Percentiles rank a stretch among this genome's conserved stretches.
Evolutionary conservation across 441 rosid species (phyloP).

Genomic region (Iberis amara): DNA sequence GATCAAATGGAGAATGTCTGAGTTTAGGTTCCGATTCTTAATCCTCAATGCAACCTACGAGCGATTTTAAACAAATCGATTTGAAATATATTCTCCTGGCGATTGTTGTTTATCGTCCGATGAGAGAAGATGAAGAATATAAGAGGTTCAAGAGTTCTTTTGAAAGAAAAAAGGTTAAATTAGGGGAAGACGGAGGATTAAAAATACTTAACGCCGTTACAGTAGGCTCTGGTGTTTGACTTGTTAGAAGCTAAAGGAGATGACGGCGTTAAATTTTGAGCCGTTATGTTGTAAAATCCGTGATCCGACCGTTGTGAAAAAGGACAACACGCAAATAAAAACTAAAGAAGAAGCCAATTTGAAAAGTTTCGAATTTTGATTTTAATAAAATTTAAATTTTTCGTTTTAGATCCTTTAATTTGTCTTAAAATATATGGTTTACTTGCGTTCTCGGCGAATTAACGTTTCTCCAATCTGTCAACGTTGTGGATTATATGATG

Average conservation of each 20-base stretch:
- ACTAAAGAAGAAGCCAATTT: slow-evolving; percentile 19
- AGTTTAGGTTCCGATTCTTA: slow-evolving; percentile 20
- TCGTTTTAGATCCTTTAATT: no score
- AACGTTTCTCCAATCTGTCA: no score
- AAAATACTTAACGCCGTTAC: slow-evolving; percentile 29
- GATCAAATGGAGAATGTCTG: slow-evolving; percentile 14
- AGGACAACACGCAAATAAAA: slow-evolving; percentile 19
- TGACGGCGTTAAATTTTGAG: slow-evolving; percentile 24
- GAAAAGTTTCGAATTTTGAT: slow-evolving; percentile 26
- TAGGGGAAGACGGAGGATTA: background rate
- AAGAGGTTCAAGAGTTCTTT: background rate
- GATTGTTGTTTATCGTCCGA: slow-evolving; percentile 7
- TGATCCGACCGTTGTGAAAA: slow-evolving; percentile 38
- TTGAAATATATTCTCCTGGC: slow-evolving; percentile 7
- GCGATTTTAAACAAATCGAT: slow-evolving; percentile 11
- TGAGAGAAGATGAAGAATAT: slow-evolving; percentile 12
- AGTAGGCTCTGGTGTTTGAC: slow-evolving; percentile 33
- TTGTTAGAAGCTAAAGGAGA: slow-evolving; percentile 9
- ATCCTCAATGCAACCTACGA: slow-evolving; percentile 5
- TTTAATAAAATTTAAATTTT: background rate
- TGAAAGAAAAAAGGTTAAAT: slow-evolving; percentile 7
- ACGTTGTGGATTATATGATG: no score
- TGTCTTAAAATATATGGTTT: no score
- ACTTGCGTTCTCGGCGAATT: no score
- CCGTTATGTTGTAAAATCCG: slow-evolving; percentile 32